Evolutionary conservation across 345 rosid species (phyloP), one percentile per base, ranked within the genome.

Genomic region (Durio zibethinus): DNA sequence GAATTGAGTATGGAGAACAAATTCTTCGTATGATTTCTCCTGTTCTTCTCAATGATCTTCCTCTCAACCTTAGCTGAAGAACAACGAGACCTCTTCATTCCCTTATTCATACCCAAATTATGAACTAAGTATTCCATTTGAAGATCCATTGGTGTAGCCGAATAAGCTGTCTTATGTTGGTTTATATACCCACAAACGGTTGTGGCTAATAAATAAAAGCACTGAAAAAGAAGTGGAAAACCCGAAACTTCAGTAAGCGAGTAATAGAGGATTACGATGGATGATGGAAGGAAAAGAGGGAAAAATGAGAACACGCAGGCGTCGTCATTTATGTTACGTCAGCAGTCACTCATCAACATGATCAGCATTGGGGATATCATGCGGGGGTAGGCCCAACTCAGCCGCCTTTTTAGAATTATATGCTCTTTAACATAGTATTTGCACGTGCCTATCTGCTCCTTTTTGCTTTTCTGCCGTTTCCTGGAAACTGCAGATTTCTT

Each of bases 11-110:
- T 47, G 77, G 83, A 78, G 35, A 43, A 82, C 31, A 89, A 86
- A 15, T 43, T 18, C 84, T 89, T 89, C 90, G 86, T 85, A 1
- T 84, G 82, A 80, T 84, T 84, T 78, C 93, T 82, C 66, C 91
- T 68, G 54, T 86, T 88, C 78, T 84, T 88, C 86, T 89, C 91
- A 3, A 81, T 33, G 45, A 86, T 38, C 48, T 89, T 89, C 48
- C 91, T 88, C 80, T 89, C 93, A 1, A 82, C 43, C 64, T 83
- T 87, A 15, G 61, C 76, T 35, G 85, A 73, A 52, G 82, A 70
- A 61, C 47, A 35, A 33, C 10, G 75, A 31, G 60, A 56, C 10
- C 61, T 33, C 59, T 52, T 20, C 60, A 20, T 20, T 71, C 16
- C 29, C 45, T 50, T 71, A 23, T 50, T 48, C 15, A 18, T 15